Evolutionary conservation across 768 basidiomycete genomes (phyloP), one percentile per base, ranked within the genome.

Genomic region (Albatrellus ellisii): DNA sequence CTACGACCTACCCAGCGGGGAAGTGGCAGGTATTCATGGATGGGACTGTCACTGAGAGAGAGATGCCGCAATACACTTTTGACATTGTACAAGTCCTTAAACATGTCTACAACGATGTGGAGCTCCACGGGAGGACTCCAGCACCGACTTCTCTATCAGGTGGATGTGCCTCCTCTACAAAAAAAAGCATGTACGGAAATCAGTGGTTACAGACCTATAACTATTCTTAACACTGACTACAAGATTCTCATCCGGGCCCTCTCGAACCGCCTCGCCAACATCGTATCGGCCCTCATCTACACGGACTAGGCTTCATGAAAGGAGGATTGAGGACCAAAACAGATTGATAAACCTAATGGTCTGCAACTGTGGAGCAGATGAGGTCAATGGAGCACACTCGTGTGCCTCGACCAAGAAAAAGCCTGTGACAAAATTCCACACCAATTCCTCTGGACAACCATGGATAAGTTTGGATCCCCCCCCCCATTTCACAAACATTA

Each of bases 101-200:
- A 2, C 1, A 11, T 0, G 1, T 46, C 0, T 38, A 39, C 26
- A 7, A 39, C 1, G 36, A 46, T 18, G 43, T 43, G 1, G 41
- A 43, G 27, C 17, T 2, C 0, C 20, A 39, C 1, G 36, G 45
- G 0, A 18, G 0, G 3, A 18, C 1, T 6, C 11, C 2, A 3
- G 14, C 4, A 15, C 45, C 0, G 9, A 32, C 15, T 70, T 64
- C 37, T 20, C 56, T 0, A 34, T 53, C 6, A 67, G 66, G 0
- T 55, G 53, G 51, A 54, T 60, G 43, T 55, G 62, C 54, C 65
- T 60, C 0, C 22, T 70, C 0, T 69, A 62, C 42, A 70, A 70
- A 26, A 69, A 69, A 32, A 59, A 52, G 4, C 50, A 53, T 28
- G 18, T 11, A 20, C 25, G 4, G 32, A 46, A 1, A 46, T 52